A percentile compares a stretch with the other conserved stretches of the same genome.
Conservation (phyloP, 2,329 filamentous ascomycete species). For the Calycina marina region DNA sequence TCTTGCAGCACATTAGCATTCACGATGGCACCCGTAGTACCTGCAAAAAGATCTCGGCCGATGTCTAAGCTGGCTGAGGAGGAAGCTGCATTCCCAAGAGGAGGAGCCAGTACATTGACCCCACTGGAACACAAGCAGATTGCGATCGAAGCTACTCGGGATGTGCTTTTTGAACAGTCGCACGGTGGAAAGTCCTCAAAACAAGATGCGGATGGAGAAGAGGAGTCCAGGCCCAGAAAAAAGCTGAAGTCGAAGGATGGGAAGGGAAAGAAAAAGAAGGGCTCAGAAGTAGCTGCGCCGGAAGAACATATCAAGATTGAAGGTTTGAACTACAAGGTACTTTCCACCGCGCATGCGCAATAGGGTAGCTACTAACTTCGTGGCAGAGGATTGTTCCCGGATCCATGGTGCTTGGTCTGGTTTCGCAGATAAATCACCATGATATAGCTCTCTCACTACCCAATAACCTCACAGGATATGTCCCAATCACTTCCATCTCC, state of each 20-base stretch:
- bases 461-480: conserved; percentile 83
- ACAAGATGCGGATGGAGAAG: conserved; percentile 22
- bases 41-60: too few relatives aligned
- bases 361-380: background rate
- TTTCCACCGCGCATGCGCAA: too few relatives aligned
- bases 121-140: conserved; percentile 95
- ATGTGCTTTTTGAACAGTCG: conserved; percentile 85
- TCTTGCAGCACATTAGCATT: too few relatives aligned
- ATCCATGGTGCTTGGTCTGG: conserved; percentile 74
- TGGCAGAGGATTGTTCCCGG: conserved; percentile 66
- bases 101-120: conserved; percentile 79
- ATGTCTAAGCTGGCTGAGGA: conserved; percentile 50
- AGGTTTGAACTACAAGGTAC: conserved; percentile 77
- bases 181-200: conserved; percentile 38
- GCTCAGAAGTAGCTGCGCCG: conserved; percentile 32
- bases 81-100: conserved; percentile 81
- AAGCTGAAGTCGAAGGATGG: conserved; percentile 32
- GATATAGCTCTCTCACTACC: conserved; percentile 73
- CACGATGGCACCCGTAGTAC: too few relatives aligned
- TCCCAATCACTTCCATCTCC: conserved; percentile 86
- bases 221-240: conserved; percentile 25
- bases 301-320: conserved; percentile 57
- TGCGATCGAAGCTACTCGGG: conserved; percentile 78
- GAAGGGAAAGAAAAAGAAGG: conserved; percentile 36
- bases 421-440: conserved; percentile 65